Evolutionary conservation across 2,329 filamentous ascomycete genomes (phyloP), one percentile per base, ranked within the genome.

Genomic region (Calonectria honghensis): DNA sequence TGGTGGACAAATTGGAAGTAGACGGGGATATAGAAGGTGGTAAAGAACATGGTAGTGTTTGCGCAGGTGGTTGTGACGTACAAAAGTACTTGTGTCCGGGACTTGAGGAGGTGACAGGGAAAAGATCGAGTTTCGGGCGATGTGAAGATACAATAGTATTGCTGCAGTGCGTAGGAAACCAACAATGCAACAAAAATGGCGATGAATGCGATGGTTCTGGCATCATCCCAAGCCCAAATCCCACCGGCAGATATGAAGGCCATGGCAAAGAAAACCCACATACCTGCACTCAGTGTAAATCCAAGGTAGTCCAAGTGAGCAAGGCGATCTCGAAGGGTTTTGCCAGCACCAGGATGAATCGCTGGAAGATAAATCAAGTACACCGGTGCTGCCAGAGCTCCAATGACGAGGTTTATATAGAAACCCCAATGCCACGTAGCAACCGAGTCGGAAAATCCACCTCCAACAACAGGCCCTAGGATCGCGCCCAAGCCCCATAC

Each of bases 1-100:
- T 66, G n/a, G 20, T 51, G 41, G 10, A 27, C 31, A 18, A 66
- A 66, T 31, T 66, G 63, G 14, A 66, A 66, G 14, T 50, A 66
- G 11, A 66, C 20, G 6, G 63, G 63, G 4, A 66, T 50, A 16
- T 66, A 66, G 41, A 50, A 66, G 29, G 45, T 35, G 18, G 63
- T 48, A 4, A 51, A 48, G 20, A 66, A 66, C 41, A 66, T 48
- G 29, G 27, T 16, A 7, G 63, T 50, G 10, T 48, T 50, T 16
- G 63, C 41, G 31, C 39, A 50, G 0, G 39, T 35, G 16, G 63
- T 66, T 9, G 31, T 35, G 3, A 66, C 14, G 29, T 32, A 66
- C 13, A 66, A 45, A 11, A 66, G 29, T 35, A 66, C 27, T 35
- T 50, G 41, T 6, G 41, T 66, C 18, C 41, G 27, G 20, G 41